Conservation (phyloP, 495 filamentous ascomycete species). For the Aspergillus affinis region DNA sequence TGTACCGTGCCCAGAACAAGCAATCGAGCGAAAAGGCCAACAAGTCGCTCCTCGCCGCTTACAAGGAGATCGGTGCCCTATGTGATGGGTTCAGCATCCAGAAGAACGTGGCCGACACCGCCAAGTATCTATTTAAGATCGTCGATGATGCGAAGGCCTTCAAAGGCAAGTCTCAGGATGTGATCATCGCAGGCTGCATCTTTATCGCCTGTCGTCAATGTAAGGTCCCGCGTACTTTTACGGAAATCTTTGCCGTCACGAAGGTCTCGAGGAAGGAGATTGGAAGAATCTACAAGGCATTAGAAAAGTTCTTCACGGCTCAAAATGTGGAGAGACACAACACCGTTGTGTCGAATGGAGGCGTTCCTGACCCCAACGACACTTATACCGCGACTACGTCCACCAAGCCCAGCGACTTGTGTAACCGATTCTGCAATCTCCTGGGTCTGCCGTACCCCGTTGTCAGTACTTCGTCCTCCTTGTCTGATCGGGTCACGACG, state of each 20-base stretch:
- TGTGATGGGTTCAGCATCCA: constrained; percentile 84
- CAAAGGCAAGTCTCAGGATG: constrained; percentile 93
- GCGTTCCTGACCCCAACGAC: constrained; percentile 47
- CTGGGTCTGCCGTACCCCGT: constrained; percentile 67
- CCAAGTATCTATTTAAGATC: constrained; percentile 92
- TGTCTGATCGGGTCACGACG: constrained; percentile 70
- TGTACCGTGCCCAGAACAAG: constrained; percentile 86
- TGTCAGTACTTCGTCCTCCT: constrained; percentile 66
- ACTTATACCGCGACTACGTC: constrained; percentile 72
- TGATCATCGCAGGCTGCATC: constrained; percentile 91
- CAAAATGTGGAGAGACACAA: constrained; percentile 56
- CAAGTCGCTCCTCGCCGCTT: constrained; percentile 74
- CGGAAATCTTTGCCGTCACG: constrained; percentile 86
- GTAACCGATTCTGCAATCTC: constrained; percentile 82
- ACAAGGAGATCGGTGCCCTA: constrained; percentile 84
- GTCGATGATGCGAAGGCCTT: constrained; percentile 89
- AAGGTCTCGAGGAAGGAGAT: constrained; percentile 97
- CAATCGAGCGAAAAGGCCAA: constrained; percentile 81
- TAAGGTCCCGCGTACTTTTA: constrained; percentile 83
- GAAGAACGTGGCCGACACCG: constrained; percentile 74
- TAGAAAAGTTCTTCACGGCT: constrained; percentile 79
- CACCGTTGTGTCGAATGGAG: constrained; percentile 48
- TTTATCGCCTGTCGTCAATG: constrained; percentile 95
- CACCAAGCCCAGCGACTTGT: constrained; percentile 81
- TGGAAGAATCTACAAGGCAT: constrained; percentile 86